Evolutionary conservation across 2,329 filamentous ascomycete species (phyloP).

Genomic region (Hypomyces perniciosus): DNA sequence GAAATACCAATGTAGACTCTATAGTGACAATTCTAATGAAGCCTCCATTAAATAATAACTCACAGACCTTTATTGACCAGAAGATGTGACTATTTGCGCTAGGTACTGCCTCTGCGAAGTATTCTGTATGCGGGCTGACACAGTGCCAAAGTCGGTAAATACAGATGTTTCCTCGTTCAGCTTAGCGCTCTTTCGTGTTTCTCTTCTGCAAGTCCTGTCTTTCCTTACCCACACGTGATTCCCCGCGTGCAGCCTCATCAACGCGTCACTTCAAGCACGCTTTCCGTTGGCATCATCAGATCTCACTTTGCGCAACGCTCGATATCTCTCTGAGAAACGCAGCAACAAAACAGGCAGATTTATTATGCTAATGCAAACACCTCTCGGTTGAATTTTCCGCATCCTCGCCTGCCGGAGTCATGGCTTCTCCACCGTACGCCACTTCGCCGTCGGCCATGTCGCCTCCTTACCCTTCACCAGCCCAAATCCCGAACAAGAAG

Average conservation of each 20-base stretch:
- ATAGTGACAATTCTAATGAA: too few species aligned
- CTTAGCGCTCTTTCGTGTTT: too few species aligned
- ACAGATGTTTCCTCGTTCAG: too few species aligned
- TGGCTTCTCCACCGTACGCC: constrained; percentile 52
- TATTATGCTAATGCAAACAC: too few species aligned
- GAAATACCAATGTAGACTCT: too few species aligned
- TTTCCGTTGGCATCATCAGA: neutral
- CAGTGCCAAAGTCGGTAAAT: too few species aligned
- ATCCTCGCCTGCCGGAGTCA: constrained; percentile 18
- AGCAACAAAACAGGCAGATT: neutral
- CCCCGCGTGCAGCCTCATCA: constrained; percentile 2
- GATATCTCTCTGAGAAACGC: neutral
- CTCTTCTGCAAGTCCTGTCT: neutral
- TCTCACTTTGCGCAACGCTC: neutral
- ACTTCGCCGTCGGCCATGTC: constrained; percentile 49
- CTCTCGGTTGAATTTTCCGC: neutral
- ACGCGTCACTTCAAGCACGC: constrained; percentile 6
- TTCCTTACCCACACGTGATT: constrained; percentile 3
- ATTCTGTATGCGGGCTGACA: too few species aligned
- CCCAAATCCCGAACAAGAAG: constrained; percentile 53
- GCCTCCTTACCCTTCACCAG: constrained; percentile 46
- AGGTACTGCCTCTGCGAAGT: too few species aligned
- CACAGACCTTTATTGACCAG: too few species aligned
- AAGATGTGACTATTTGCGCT: too few species aligned
- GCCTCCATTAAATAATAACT: too few species aligned